Percentiles rank a stretch among this genome's conserved stretches.
These are phyloP conservation scores for Colletotrichum musicola DNA, from an alignment of 2,329 filamentous ascomycete genomes.

Conservation along the genomic window DNA sequence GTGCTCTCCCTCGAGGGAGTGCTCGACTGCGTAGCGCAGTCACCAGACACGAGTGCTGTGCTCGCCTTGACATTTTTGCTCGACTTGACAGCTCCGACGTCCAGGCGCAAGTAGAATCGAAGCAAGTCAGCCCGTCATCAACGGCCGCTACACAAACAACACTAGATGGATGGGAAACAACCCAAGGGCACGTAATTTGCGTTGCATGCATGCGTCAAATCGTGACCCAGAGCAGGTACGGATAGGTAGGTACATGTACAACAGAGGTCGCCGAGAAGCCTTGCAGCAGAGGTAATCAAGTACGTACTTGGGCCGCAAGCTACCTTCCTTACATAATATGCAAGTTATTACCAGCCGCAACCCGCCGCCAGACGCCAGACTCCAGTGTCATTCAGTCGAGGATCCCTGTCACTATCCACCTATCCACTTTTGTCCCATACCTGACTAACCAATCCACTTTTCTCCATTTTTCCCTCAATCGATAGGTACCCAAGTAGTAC, in stretches of 20 bases:
- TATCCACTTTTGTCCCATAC: conserved; percentile 12
- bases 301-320: not conserved
- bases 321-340: not conserved
- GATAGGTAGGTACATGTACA: not conserved
- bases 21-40: not conserved
- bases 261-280: not conserved
- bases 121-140: not conserved
- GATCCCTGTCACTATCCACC: conserved; percentile 11
- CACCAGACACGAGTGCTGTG: conserved; percentile 5
- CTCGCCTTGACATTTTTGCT: no score
- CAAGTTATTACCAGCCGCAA: no score
- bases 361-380: no score
- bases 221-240: not conserved
- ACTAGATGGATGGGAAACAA: not conserved
- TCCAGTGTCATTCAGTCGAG: conserved; percentile 1
- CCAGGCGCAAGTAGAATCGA: conserved; percentile 8
- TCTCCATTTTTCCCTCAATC: conserved; percentile 25
- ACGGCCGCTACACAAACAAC: conserved; percentile 14
- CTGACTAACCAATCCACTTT: conserved; percentile 33
- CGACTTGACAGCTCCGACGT: conserved; percentile 27
- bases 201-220: conserved; percentile 5
- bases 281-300: not conserved
- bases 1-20: conserved; percentile 4
- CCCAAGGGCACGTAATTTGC: conserved; percentile 1
- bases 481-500: conserved; percentile 19